A percentile compares a stretch with the other conserved stretches of the same genome.
phyloP scores from a whole-genome alignment of 1,284 basidiomycete genomes.

The Microbotryum saponariae region DNA sequence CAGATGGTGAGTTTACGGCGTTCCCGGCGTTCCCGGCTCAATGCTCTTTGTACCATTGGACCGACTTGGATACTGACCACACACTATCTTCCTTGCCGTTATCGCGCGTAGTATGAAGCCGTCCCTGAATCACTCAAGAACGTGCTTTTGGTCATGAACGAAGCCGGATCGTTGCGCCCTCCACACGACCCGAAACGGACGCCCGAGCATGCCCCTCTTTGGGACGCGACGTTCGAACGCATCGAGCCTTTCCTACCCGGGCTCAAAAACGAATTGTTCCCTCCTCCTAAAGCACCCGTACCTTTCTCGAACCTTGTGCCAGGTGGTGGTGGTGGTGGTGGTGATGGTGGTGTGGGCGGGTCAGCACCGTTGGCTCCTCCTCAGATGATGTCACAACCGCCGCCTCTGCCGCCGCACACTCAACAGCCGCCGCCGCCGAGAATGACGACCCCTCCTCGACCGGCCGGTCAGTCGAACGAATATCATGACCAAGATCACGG shows the following conservation, averaged over 20 bases:
- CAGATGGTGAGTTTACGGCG: conserved; percentile 59
- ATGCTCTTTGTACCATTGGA: background rate
- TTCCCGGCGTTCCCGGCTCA: background rate
- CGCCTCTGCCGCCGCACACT: too few species aligned
- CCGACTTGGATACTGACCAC: conserved; percentile 3
- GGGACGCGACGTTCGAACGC: conserved; percentile 72
- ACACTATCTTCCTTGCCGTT: background rate
- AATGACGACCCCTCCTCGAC: too few species aligned
- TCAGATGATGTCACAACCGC: too few species aligned
- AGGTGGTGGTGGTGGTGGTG: too few species aligned
- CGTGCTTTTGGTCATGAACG: conserved; percentile 91
- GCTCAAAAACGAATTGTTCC: conserved; percentile 50
- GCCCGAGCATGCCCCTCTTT: conserved; percentile 64
- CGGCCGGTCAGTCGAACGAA: too few species aligned
- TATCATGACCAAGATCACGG: too few species aligned
- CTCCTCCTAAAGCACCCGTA: conserved; percentile 7
- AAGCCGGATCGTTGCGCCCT: conserved; percentile 69
- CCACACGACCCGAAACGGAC: conserved; percentile 55
- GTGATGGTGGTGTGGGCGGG: too few species aligned
- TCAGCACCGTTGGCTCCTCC: too few species aligned
- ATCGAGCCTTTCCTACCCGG: conserved; percentile 83
- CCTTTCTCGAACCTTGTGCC: conserved; percentile 2
- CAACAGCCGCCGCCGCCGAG: too few species aligned
- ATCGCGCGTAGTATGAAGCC: conserved; percentile 67
- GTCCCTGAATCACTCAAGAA: conserved; percentile 96